These are phyloP conservation scores for Bryoerythrophyllum caledonicum DNA, from an alignment of 225 moss, liverwort and hornwort species.

Conservation along the genomic window DNA sequence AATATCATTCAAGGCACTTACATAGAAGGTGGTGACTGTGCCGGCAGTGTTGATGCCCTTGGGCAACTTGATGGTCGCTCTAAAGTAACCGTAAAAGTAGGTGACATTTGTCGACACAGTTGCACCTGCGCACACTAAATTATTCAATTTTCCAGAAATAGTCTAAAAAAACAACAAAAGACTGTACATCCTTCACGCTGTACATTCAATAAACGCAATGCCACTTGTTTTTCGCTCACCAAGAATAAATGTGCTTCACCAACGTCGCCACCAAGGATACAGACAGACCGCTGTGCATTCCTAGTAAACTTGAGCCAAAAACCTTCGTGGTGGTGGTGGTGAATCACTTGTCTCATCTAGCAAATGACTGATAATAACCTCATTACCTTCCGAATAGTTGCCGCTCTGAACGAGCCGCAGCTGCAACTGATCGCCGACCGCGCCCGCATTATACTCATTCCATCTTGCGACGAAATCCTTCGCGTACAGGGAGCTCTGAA, in stretches of 20 bases:
- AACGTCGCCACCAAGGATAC: background rate
- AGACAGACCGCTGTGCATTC: background rate
- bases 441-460: constrained; percentile 28
- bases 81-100: constrained; percentile 37
- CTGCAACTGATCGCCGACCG: constrained; percentile 17
- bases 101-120: constrained; percentile 21
- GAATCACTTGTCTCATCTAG: too few species aligned
- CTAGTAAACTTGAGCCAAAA: background rate
- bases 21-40: constrained; percentile 37
- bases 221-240: background rate
- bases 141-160: background rate
- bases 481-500: constrained; percentile 2
- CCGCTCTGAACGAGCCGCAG: constrained; percentile 20
- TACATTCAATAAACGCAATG: too few species aligned
- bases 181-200: background rate
- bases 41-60: constrained; percentile 33
- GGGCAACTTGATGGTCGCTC: constrained; percentile 30
- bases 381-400: constrained; percentile 15
- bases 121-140: constrained; percentile 11
- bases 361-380: too few species aligned
- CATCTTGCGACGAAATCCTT: constrained; percentile 18
- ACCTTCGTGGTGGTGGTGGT: too few species aligned
- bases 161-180: background rate
- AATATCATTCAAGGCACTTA: background rate
- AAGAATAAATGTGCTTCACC: background rate